These are phyloP conservation scores for Neofusicoccum kwambonambiense DNA, from an alignment of 2,329 filamentous ascomycete species.

Conservation along the genomic window DNA sequence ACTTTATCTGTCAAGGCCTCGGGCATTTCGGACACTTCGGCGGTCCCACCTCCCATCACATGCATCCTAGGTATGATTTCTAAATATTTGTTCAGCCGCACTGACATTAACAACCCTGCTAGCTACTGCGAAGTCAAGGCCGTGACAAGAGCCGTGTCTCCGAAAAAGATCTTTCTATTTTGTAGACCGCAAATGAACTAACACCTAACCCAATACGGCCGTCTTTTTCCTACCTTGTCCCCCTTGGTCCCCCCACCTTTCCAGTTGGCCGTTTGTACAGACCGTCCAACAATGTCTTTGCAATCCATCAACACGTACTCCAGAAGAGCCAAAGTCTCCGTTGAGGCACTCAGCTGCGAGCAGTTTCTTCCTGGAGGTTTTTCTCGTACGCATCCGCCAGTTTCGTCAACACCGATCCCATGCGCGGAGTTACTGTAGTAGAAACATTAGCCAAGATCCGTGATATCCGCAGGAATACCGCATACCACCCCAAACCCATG, in stretches of 20 bases:
- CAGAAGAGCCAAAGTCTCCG: no score
- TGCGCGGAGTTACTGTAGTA: slow-evolving; percentile 22
- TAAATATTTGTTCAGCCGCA: no score
- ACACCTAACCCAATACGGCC: not conserved
- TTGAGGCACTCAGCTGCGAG: not conserved
- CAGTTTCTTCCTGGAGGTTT: not conserved
- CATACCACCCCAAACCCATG: slow-evolving; percentile 23
- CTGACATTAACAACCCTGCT: no score
- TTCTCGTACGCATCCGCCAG: slow-evolving; percentile 18
- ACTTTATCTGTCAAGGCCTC: no score
- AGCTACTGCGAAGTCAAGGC: no score
- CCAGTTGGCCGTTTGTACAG: not conserved
- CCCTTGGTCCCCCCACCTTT: not conserved
- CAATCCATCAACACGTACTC: not conserved
- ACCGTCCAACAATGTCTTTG: not conserved
- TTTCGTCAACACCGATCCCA: slow-evolving; percentile 23
- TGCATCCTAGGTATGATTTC: no score
- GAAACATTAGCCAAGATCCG: not conserved
- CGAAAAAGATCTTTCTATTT: not conserved
- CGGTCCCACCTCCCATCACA: no score
- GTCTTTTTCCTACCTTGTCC: not conserved
- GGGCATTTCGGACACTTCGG: no score
- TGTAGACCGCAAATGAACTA: not conserved
- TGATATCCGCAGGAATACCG: not conserved
- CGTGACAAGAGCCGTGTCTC: not conserved